A percentile compares a stretch with the other conserved stretches of the same genome.
Evolutionary conservation across 2,329 filamentous ascomycete genomes (phyloP).

Genomic region (Ploettnerulaceae sp.): DNA sequence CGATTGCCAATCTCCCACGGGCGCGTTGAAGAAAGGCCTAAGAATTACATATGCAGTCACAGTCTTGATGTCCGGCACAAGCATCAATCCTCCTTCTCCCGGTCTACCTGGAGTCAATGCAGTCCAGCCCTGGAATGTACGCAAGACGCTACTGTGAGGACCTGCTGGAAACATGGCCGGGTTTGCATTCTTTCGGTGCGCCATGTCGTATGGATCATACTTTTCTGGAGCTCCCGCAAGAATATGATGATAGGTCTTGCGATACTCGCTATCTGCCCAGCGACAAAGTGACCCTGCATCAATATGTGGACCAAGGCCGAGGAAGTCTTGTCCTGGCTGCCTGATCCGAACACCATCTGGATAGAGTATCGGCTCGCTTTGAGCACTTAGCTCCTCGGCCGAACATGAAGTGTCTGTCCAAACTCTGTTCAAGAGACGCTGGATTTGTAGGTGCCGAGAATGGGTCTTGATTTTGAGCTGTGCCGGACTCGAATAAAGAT

Average conservation of each 20-base stretch:
- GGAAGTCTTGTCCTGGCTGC: conserved; percentile 62
- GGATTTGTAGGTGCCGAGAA: conserved; percentile 56
- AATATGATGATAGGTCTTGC: conserved; percentile 66
- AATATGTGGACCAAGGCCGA: conserved; percentile 67
- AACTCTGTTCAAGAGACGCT: conserved; percentile 54
- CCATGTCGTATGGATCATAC: conserved; percentile 78
- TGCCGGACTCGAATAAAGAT: conserved; percentile 68
- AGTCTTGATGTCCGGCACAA: conserved; percentile 71
- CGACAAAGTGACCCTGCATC: conserved; percentile 71
- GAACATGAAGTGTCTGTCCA: no score
- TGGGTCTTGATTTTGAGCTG: conserved; percentile 64
- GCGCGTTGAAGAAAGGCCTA: conserved; percentile 67
- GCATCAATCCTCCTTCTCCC: conserved; percentile 71
- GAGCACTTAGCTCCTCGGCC: conserved; percentile 41
- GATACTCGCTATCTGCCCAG: conserved; percentile 67
- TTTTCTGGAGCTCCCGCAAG: conserved; percentile 71
- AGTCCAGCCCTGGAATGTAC: conserved; percentile 88
- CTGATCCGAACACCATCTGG: conserved; percentile 63
- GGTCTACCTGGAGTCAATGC: conserved; percentile 67
- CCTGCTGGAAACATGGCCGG: conserved; percentile 75
- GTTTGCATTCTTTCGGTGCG: conserved; percentile 59
- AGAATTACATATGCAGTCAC: conserved; percentile 77
- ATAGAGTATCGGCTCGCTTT: conserved; percentile 51
- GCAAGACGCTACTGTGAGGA: conserved; percentile 77
- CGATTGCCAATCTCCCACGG: conserved; percentile 35